phyloP scores from a whole-genome alignment of 2,329 filamentous ascomycete species.

The Emmonsia crescens region DNA sequence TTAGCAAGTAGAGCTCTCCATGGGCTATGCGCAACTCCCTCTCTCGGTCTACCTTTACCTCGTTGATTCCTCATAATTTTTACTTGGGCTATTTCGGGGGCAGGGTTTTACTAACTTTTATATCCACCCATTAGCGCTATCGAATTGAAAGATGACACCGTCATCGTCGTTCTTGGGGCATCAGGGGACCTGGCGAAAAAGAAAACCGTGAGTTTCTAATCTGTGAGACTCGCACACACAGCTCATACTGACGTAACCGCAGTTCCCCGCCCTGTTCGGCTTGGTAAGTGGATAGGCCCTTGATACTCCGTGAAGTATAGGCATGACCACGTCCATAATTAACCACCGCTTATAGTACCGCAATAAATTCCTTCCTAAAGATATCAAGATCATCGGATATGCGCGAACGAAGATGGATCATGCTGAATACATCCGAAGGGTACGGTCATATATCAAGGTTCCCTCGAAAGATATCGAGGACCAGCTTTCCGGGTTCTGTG shows the following conservation, averaged over 20 bases:
- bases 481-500: constrained; percentile 82
- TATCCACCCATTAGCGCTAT: constrained; percentile 50
- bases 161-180: constrained; percentile 90
- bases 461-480: constrained; percentile 96
- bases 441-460: constrained; percentile 98
- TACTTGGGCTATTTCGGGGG: not conserved
- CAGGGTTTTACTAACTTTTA: not conserved
- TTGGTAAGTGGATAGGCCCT: constrained; percentile 55
- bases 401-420: constrained; percentile 99
- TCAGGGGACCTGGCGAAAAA: constrained; percentile 98
- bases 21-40: not conserved
- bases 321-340: constrained; percentile 6
- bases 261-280: constrained; percentile 96
- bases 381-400: constrained; percentile 96
- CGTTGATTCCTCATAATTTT: not conserved
- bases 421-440: constrained; percentile 83
- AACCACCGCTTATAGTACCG: constrained; percentile 55
- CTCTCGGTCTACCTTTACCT: not conserved
- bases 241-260: constrained; percentile 11
- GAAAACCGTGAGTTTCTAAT: constrained; percentile 66
- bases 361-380: constrained; percentile 95
- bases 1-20: not conserved
- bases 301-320: not conserved
- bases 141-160: constrained; percentile 97
- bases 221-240: constrained; percentile 1